Percentiles rank a stretch among this genome's conserved stretches.
These are phyloP conservation scores for Vitellaria paradoxa DNA, from an alignment of 179 eudicot genomes.

Conservation along the genomic window DNA sequence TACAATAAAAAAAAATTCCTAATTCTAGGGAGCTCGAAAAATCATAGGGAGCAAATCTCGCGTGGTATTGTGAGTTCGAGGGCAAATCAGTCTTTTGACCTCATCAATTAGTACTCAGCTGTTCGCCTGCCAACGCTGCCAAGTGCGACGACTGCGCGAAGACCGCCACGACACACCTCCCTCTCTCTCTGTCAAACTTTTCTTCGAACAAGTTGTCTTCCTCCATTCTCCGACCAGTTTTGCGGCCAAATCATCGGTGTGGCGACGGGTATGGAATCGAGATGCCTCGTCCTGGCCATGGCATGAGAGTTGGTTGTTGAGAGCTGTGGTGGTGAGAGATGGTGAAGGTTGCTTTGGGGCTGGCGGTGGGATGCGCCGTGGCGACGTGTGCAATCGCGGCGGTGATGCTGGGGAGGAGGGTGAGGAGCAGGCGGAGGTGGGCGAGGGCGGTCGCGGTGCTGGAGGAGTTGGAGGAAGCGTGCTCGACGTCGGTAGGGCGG, in stretches of 20 bases:
- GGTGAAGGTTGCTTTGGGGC: conserved; percentile 63
- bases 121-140: too few relatives aligned
- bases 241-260: neutral
- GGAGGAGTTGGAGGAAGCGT: conserved; percentile 58
- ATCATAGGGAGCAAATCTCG: too few relatives aligned
- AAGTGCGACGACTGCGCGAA: too few relatives aligned
- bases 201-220: too few relatives aligned
- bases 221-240: too few relatives aligned
- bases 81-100: too few relatives aligned
- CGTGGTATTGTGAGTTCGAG: too few relatives aligned
- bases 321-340: conserved; percentile 19
- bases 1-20: too few relatives aligned
- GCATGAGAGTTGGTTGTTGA: conserved; percentile 11
- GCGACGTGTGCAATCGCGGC: conserved; percentile 67
- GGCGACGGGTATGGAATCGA: conserved; percentile 12
- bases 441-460: conserved; percentile 48
- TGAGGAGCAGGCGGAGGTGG: conserved; percentile 62
- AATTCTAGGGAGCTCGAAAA: too few relatives aligned
- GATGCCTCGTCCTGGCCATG: conserved; percentile 15
- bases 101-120: too few relatives aligned
- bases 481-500: conserved; percentile 60
- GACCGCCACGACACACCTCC: too few relatives aligned
- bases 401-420: conserved; percentile 65
- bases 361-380: conserved; percentile 62
- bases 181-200: too few relatives aligned